A percentile compares a stretch with the other conserved stretches of the same genome.
phyloP scores from a whole-genome alignment of 208 protist species.

The Phytomonas sp. region DNA sequence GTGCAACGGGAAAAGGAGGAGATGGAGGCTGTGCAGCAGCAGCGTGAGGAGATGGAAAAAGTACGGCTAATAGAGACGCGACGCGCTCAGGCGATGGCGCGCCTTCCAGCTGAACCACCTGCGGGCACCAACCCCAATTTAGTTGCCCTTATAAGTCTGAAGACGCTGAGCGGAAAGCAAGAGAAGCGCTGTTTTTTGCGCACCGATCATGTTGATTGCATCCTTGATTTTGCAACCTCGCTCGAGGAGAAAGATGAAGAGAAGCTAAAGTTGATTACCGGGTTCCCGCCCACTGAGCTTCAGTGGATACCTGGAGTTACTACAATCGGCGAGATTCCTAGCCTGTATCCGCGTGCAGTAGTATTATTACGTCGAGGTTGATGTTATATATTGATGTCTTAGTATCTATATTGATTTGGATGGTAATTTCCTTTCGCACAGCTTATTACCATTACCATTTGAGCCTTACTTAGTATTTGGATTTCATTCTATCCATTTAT shows the following conservation, averaged over 20 bases:
- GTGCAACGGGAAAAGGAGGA: constrained; percentile 13
- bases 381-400: background rate
- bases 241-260: constrained; percentile 42
- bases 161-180: constrained; percentile 34
- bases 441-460: too few species aligned
- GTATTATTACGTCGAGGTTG: constrained; percentile 39
- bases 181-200: constrained; percentile 53
- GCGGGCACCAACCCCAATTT: constrained; percentile 17
- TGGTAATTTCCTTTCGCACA: background rate
- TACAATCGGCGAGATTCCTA: constrained; percentile 38
- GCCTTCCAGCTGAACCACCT: constrained; percentile 38
- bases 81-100: constrained; percentile 13
- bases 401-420: background rate
- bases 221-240: constrained; percentile 42
- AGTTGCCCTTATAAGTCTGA: constrained; percentile 41
- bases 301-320: constrained; percentile 26
- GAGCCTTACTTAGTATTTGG: too few species aligned
- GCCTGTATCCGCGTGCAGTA: constrained; percentile 48
- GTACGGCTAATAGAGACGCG: constrained; percentile 11
- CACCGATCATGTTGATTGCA: constrained; percentile 37
- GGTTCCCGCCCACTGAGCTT: constrained; percentile 56
- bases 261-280: constrained; percentile 49
- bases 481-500: too few species aligned
- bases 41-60: constrained; percentile 11
- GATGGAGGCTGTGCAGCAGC: constrained; percentile 9